These are phyloP conservation scores for Backusella liffmaniae DNA, from an alignment of 192 early-diverging fungal species.

Conservation along the genomic window DNA sequence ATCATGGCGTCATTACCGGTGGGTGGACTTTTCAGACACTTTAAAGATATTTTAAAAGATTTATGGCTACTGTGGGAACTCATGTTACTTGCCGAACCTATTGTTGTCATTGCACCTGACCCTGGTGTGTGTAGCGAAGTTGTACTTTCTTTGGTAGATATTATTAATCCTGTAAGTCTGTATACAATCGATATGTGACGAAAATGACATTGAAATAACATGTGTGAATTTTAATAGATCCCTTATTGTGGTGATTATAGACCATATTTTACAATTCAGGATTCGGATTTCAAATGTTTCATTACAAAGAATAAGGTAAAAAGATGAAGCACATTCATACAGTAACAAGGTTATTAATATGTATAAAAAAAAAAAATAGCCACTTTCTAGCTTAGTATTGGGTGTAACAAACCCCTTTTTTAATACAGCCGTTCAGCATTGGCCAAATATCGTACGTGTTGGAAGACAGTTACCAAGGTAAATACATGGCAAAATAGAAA, in stretches of 20 bases:
- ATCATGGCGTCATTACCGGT: slow-evolving; percentile 68
- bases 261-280: slow-evolving; percentile 97
- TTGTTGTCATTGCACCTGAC: slow-evolving; percentile 86
- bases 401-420: slow-evolving; percentile 97
- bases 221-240: slow-evolving; percentile 47
- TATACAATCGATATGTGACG: neutral
- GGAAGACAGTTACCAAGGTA: slow-evolving; percentile 40
- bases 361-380: slow-evolving; percentile 34
- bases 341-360: neutral
- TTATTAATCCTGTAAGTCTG: slow-evolving; percentile 83
- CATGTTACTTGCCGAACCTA: slow-evolving; percentile 86
- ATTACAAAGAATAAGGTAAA: slow-evolving; percentile 53
- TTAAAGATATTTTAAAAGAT: slow-evolving; percentile 74
- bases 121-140: slow-evolving; percentile 86
- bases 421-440: slow-evolving; percentile 84
- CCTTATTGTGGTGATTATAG: slow-evolving; percentile 95
- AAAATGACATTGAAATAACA: neutral
- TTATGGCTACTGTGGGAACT: slow-evolving; percentile 95
- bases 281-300: slow-evolving; percentile 83
- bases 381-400: slow-evolving; percentile 78
- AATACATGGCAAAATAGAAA: neutral
- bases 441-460: slow-evolving; percentile 84
- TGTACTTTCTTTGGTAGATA: slow-evolving; percentile 79
- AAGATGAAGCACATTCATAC: neutral
- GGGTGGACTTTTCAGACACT: slow-evolving; percentile 74